Conservation (phyloP, 2,329 filamentous ascomycete genomes). For the Dactylellina leptospora region DNA sequence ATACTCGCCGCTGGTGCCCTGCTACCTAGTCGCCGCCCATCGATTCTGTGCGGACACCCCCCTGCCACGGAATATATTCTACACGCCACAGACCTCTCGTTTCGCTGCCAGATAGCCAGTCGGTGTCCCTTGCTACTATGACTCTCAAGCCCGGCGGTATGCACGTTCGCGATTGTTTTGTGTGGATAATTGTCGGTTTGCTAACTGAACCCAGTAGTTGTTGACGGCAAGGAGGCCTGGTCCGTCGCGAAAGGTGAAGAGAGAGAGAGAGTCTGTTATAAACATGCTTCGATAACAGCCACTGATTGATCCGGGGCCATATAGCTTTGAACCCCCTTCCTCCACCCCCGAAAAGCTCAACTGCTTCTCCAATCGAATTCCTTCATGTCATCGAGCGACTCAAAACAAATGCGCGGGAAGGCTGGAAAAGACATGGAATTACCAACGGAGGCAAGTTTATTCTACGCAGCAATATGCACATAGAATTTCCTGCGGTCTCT, state of each 20-base stretch:
- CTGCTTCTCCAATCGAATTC: slow-evolving; percentile 82
- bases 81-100: too few species aligned
- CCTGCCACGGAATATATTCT: neutral
- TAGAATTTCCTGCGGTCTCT: neutral
- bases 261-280: too few species aligned
- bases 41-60: too few species aligned
- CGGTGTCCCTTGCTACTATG: slow-evolving; percentile 20
- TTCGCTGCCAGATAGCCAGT: neutral
- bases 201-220: slow-evolving; percentile 23
- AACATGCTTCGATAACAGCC: too few species aligned
- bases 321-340: slow-evolving; percentile 73
- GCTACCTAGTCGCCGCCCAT: too few species aligned
- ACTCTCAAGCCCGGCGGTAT: slow-evolving; percentile 14
- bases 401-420: slow-evolving; percentile 95
- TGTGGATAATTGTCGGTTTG: slow-evolving; percentile 8
- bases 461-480: neutral
- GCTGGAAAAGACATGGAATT: slow-evolving; percentile 90
- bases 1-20: too few species aligned
- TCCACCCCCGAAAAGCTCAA: slow-evolving; percentile 68
- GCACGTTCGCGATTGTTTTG: neutral
- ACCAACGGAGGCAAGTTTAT: slow-evolving; percentile 56
- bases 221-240: slow-evolving; percentile 50
- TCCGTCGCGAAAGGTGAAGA: slow-evolving; percentile 55
- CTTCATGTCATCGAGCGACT: slow-evolving; percentile 93
- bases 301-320: neutral